Conservation (phyloP, 345 rosid genomes). For the Tarenaya hassleriana region DNA sequence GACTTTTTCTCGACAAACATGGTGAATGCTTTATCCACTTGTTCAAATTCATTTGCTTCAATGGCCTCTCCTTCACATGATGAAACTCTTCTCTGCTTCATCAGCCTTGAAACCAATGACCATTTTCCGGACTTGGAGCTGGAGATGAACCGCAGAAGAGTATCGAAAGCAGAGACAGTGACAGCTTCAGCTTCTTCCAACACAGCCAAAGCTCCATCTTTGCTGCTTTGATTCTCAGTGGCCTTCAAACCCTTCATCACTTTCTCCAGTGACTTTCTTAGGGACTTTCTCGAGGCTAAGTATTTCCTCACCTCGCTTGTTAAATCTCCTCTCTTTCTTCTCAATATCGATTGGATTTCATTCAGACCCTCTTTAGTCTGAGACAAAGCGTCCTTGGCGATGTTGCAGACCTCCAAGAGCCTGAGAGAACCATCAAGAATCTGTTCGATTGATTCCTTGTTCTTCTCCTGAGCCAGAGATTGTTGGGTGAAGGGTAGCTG, state of each 20-base stretch:
- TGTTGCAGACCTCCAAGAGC: conserved; percentile 26
- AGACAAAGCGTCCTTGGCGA: conserved; percentile 26
- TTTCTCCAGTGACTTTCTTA: conserved; percentile 21
- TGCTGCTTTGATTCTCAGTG: not conserved
- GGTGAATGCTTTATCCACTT: conserved; percentile 25
- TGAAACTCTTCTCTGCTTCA: conserved; percentile 24
- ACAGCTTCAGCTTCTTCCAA: conserved; percentile 4
- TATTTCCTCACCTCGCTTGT: conserved; percentile 13
- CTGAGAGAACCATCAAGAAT: conserved; percentile 28
- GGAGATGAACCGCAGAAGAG: not conserved
- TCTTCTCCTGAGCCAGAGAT: conserved; percentile 23
- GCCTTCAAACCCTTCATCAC: conserved; percentile 21
- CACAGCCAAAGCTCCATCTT: not conserved
- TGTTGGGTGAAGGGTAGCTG: conserved; percentile 27
- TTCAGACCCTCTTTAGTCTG: conserved; percentile 22
- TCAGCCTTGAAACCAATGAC: conserved; percentile 37
- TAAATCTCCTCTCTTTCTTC: conserved; percentile 19
- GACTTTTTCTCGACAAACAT: conserved; percentile 14
- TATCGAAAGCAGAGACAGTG: not conserved
- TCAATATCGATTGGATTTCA: conserved; percentile 27
- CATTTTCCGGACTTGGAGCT: conserved; percentile 14
- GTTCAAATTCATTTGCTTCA: conserved; percentile 32
- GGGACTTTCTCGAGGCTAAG: conserved; percentile 22
- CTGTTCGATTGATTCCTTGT: conserved; percentile 17
- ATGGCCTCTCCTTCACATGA: conserved; percentile 21